Percentiles rank a stretch among this genome's conserved stretches.
Evolutionary conservation across 352 stramenopile species (phyloP).

Genomic region (Phytopythium oedochilum): DNA sequence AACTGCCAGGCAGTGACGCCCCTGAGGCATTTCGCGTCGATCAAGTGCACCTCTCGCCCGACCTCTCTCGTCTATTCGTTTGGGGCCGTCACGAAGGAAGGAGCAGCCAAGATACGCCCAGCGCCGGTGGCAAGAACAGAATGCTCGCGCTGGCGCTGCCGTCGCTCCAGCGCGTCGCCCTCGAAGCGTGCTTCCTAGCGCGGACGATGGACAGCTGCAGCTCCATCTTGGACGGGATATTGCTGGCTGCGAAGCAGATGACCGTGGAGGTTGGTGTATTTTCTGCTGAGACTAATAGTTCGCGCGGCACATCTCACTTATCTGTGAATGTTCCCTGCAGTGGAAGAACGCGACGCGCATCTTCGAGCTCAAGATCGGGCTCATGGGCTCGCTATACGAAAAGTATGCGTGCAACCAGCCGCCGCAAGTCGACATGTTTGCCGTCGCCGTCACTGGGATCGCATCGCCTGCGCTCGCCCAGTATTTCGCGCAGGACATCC

Average conservation of each 20-base stretch:
- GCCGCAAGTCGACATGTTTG: slow-evolving; percentile 74
- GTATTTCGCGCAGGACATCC: slow-evolving; percentile 81
- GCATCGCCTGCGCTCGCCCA: slow-evolving; percentile 58
- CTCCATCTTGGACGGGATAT: slow-evolving; percentile 23
- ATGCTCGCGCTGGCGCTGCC: slow-evolving; percentile 36
- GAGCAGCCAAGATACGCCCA: neutral
- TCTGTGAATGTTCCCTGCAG: too few species aligned
- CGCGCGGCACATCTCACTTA: too few species aligned
- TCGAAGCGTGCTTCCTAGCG: slow-evolving; percentile 29
- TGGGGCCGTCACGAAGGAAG: slow-evolving; percentile 6
- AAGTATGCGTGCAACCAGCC: slow-evolving; percentile 65
- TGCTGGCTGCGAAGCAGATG: slow-evolving; percentile 32
- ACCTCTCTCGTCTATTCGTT: slow-evolving; percentile 38
- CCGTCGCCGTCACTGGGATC: slow-evolving; percentile 48
- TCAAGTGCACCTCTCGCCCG: slow-evolving; percentile 21
- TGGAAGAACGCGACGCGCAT: slow-evolving; percentile 77
- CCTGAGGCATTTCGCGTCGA: slow-evolving; percentile 24
- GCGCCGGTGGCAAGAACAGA: slow-evolving; percentile 15
- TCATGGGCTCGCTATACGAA: slow-evolving; percentile 70
- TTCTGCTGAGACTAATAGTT: too few species aligned
- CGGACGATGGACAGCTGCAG: slow-evolving; percentile 20
- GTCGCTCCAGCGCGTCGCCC: slow-evolving; percentile 17
- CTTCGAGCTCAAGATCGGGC: slow-evolving; percentile 75
- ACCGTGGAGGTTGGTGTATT: slow-evolving; percentile 28
- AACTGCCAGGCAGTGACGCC: neutral